Percentiles rank a stretch among this genome's conserved stretches.
Conservation (phyloP, 306 rosid genomes). For the Herpetospermum pedunculosum region DNA sequence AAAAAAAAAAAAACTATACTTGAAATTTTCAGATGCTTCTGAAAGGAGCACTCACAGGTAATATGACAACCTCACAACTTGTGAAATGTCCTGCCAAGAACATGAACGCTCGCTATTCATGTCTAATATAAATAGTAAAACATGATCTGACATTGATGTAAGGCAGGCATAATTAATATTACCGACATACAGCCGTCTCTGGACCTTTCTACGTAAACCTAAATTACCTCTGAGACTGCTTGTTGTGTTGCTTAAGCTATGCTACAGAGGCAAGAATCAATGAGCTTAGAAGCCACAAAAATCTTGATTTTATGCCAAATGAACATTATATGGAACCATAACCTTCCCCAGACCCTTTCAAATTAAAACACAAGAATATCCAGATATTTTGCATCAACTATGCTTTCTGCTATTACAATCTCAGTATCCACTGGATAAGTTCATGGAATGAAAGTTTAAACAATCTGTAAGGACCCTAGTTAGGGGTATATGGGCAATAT, state of each 20-base stretch:
- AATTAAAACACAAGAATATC: background rate
- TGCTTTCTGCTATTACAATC: background rate
- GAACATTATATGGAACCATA: background rate
- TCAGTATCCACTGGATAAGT: background rate
- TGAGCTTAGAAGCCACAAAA: background rate
- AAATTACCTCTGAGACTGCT: background rate
- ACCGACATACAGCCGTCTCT: background rate
- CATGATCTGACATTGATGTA: background rate
- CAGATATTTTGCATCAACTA: background rate
- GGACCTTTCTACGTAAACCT: background rate
- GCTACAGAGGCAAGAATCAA: background rate
- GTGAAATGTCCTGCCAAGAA: background rate
- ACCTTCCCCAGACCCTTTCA: background rate
- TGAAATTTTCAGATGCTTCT: background rate
- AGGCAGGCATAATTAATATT: background rate
- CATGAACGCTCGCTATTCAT: background rate
- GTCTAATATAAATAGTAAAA: background rate
- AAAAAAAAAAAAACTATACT: too few relatives aligned
- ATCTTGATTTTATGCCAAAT: background rate
- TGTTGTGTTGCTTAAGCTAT: background rate
- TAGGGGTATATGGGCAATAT: too few relatives aligned
- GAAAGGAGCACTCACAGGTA: background rate
- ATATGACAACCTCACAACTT: background rate
- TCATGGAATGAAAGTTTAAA: background rate
- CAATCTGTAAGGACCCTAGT: too few relatives aligned